Percentiles rank a stretch among this genome's conserved stretches.
Evolutionary conservation across 176 grass and related monocot genomes (phyloP).

Genomic region (Musa itinerans): DNA sequence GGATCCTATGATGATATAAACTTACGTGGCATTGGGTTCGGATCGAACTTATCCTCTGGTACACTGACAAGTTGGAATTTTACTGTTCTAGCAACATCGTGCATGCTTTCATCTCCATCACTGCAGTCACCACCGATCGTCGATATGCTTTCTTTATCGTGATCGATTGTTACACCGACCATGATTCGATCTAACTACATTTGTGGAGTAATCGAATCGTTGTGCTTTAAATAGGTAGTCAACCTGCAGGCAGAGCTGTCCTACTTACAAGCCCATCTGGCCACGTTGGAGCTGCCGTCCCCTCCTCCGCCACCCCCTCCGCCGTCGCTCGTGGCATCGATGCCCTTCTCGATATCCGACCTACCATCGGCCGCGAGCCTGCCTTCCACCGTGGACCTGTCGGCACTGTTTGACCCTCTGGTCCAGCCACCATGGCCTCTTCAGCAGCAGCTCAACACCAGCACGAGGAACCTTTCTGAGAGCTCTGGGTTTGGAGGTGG

Average conservation of each 20-base stretch:
- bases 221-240: slow-evolving; percentile 49
- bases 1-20: no score
- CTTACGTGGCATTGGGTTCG: no score
- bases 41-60: not conserved
- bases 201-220: not conserved
- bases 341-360: slow-evolving; percentile 66
- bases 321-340: slow-evolving; percentile 33
- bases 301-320: slow-evolving; percentile 53
- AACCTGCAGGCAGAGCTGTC: slow-evolving; percentile 92
- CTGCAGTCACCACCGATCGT: no score
- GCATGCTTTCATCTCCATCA: not conserved
- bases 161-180: no score
- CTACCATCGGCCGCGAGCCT: slow-evolving; percentile 47
- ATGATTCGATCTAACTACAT: no score
- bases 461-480: slow-evolving; percentile 3
- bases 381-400: slow-evolving; percentile 31
- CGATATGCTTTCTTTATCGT: no score
- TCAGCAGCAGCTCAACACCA: slow-evolving; percentile 15
- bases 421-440: slow-evolving; percentile 48
- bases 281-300: slow-evolving; percentile 77
- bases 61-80: not conserved
- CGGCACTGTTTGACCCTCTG: slow-evolving; percentile 28
- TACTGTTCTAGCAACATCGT: slow-evolving; percentile 7
- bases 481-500: slow-evolving; percentile 28
- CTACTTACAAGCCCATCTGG: slow-evolving; percentile 81